Conservation (phyloP, 805 yeast species). For the Candida nitratophila region DNA sequence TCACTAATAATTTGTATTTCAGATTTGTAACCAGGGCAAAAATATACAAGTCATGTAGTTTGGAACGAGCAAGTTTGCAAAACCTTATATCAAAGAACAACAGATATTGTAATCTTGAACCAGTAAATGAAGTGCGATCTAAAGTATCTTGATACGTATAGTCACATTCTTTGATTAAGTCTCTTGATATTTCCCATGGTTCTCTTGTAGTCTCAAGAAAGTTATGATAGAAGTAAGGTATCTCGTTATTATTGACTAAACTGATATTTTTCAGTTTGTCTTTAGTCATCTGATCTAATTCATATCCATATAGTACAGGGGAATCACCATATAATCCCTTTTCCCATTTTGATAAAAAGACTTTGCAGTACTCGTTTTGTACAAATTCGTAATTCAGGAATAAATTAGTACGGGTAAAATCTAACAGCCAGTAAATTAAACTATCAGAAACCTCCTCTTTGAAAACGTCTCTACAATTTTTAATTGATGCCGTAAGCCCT, state of each 20-base stretch:
- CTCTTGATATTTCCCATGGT: conserved; percentile 42
- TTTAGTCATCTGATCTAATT: background rate
- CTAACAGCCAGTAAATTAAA: conserved; percentile 58
- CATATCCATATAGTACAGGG: background rate
- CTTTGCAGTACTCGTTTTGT: conserved; percentile 46
- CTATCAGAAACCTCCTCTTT: conserved; percentile 78
- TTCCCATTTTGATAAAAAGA: conserved; percentile 57
- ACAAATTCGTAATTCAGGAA: conserved; percentile 40
- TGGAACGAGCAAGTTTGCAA: conserved; percentile 55
- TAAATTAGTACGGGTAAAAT: conserved; percentile 47
- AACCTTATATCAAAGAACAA: conserved; percentile 63
- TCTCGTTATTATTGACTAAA: background rate
- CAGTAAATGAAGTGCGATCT: conserved; percentile 18
- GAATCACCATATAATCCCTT: conserved; percentile 30
- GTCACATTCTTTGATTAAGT: conserved; percentile 38
- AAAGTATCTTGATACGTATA: conserved; percentile 27
- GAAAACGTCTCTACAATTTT: conserved; percentile 62
- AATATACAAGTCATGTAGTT: conserved; percentile 58
- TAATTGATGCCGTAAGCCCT: conserved; percentile 59
- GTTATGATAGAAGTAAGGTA: background rate
- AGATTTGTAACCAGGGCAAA: conserved; percentile 57
- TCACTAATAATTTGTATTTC: conserved; percentile 48
- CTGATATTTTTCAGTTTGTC: background rate
- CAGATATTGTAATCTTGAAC: conserved; percentile 53
- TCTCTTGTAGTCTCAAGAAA: background rate